Percentiles rank a stretch among this genome's conserved stretches.
Evolutionary conservation across 345 rosid genomes (phyloP).

Genomic region (Xanthoceras sorbifolium): DNA sequence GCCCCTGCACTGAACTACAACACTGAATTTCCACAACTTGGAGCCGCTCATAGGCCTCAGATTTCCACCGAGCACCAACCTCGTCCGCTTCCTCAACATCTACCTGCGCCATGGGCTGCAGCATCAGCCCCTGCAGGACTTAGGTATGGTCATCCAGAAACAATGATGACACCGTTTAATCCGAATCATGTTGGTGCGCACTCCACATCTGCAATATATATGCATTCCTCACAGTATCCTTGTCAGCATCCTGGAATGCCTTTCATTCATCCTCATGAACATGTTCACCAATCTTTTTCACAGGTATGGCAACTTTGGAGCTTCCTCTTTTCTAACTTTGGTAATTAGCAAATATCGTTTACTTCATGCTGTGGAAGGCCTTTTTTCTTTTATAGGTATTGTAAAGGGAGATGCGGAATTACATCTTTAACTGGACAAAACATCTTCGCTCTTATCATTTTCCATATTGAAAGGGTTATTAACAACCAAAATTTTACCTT

Average conservation of each 20-base stretch:
- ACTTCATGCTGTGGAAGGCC: neutral
- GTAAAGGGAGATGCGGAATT: neutral
- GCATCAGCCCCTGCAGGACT: constrained; percentile 56
- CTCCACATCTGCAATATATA: constrained; percentile 50
- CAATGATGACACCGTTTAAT: constrained; percentile 63
- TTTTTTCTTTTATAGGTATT: neutral
- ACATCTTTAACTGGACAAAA: neutral
- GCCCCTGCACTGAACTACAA: constrained; percentile 76
- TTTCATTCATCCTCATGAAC: constrained; percentile 57
- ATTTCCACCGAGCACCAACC: constrained; percentile 63
- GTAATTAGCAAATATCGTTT: neutral
- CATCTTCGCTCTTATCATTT: neutral
- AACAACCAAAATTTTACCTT: neutral
- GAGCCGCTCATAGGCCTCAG: constrained; percentile 58
- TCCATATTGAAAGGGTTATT: neutral
- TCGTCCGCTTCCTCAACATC: constrained; percentile 54
- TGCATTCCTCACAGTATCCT: constrained; percentile 72
- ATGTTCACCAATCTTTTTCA: constrained; percentile 58
- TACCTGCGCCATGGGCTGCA: constrained; percentile 56
- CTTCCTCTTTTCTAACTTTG: neutral
- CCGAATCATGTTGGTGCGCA: constrained; percentile 60
- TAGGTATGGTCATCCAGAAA: constrained; percentile 73
- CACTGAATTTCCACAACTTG: constrained; percentile 87
- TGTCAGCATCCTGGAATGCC: constrained; percentile 74
- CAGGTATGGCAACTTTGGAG: constrained; percentile 49